A percentile compares a stretch with the other conserved stretches of the same genome.
Evolutionary conservation across 1,284 basidiomycete genomes (phyloP).

Genomic region (Uromyces viciae-fabae): DNA sequence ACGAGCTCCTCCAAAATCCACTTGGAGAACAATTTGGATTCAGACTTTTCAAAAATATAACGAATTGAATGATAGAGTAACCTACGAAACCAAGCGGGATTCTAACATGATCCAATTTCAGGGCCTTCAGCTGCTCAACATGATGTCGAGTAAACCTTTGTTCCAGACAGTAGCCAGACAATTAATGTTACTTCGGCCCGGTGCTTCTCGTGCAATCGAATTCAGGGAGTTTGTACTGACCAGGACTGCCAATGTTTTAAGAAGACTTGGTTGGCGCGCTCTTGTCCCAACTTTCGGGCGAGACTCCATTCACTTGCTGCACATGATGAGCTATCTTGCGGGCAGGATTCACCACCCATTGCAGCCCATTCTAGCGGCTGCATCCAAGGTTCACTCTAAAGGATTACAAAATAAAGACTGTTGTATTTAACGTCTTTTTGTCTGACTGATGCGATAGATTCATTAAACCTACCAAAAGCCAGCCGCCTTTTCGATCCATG

Average conservation of each 20-base stretch:
- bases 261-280: constrained; percentile 63
- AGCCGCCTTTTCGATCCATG: constrained; percentile 20
- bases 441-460: not conserved
- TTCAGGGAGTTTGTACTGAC: constrained; percentile 45
- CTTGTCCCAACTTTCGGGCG: constrained; percentile 61
- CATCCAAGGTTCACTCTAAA: constrained; percentile 64
- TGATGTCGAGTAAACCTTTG: constrained; percentile 67
- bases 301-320: constrained; percentile 63
- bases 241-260: constrained; percentile 63
- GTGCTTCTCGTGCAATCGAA: constrained; percentile 55
- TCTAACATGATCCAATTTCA: constrained; percentile 69
- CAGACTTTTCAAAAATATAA: not conserved
- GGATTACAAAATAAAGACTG: not conserved
- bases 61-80: not conserved
- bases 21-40: not conserved
- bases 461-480: constrained; percentile 27
- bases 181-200: constrained; percentile 55
- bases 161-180: not conserved
- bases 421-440: not conserved
- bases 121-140: constrained; percentile 60
- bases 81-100: constrained; percentile 66
- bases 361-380: constrained; percentile 65
- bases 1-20: constrained; percentile 74
- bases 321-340: constrained; percentile 60
- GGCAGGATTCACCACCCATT: constrained; percentile 65